Base-by-base conservation (phyloP, 345 rosid species). In the Aquilaria malaccensis region DNA sequence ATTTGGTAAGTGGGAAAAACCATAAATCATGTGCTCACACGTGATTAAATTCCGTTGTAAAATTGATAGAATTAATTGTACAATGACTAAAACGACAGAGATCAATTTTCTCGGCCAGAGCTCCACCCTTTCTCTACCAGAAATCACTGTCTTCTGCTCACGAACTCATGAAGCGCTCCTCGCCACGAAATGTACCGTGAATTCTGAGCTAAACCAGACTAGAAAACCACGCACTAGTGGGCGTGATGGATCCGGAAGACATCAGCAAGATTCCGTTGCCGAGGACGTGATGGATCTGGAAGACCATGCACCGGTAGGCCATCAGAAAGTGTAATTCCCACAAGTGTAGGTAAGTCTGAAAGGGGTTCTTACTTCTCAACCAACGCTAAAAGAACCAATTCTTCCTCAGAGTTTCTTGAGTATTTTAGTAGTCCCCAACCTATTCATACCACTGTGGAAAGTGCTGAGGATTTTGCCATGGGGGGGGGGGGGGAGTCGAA, bases 51-150 rank as follows among this genome's bases (percentile, higher is more conserved):
- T 22, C 22, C 22, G 22, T 22, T 22, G 0, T 1, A 22, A 22
- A 22, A 22, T 22, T 22, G 0, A 22, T 22, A 22, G 22, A 22
- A 22, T 22, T 22, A 22, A 22, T 22, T 22, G 22, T 22, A 22
- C 22, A 22, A 22, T 22, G 22, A 22, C 22, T 22, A 83, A 76
- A 62, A 53, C 72, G 11, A 89, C 89, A 9, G 81, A 75, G 13
- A 64, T 79, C 55, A 73, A 56, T 69, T 76, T 81, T 66, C 93
- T 76, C 33, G 82, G 93, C 89, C 85, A 83, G 7, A 76, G 78
- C 81, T 86, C 89, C 76, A 77, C 82, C 50, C 85, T 84, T 0
- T 63, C 78, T n/a, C 87, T 85, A 11, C 89, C 87, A 15, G 72
- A 61, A 2, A 79, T 65, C 57, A 13, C 73, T n/a, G 82, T 81